These are phyloP conservation scores for Sarcodon aspratus DNA, from an alignment of 768 basidiomycete species.

Conservation along the genomic window DNA sequence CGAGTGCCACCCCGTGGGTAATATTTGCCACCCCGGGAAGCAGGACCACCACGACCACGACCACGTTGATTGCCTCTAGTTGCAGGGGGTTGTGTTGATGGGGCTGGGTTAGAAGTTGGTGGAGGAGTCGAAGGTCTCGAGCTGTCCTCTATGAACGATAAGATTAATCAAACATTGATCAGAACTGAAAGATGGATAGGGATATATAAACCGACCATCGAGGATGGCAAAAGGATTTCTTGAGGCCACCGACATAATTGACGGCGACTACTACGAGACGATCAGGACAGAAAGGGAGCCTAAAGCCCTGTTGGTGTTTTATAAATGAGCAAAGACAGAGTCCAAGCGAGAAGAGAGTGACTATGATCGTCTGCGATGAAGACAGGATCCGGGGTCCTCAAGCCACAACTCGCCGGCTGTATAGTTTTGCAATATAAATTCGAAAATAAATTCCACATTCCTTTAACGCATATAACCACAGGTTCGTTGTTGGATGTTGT, in stretches of 20 bases:
- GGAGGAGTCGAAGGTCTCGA: conserved; percentile 32
- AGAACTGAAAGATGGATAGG: neutral
- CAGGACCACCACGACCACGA: conserved; percentile 36
- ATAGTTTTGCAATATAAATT: conserved; percentile 20
- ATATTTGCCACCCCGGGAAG: conserved; percentile 59
- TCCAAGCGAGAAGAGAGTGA: conserved; percentile 1
- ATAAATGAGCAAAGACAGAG: conserved; percentile 6
- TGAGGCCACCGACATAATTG: conserved; percentile 84
- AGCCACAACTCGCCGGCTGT: conserved; percentile 18
- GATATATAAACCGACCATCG: conserved; percentile 41
- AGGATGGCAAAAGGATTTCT: conserved; percentile 80
- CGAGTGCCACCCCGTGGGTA: conserved; percentile 49
- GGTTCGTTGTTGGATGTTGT: conserved; percentile 27
- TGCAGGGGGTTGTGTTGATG: conserved; percentile 20
- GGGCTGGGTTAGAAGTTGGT: conserved; percentile 15
- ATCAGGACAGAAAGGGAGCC: conserved; percentile 14
- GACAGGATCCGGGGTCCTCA: conserved; percentile 11
- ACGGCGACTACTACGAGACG: conserved; percentile 42
- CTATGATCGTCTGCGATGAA: neutral
- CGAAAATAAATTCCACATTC: neutral
- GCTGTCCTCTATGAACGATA: conserved; percentile 28
- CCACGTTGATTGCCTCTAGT: conserved; percentile 30
- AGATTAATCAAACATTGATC: neutral
- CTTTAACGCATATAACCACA: conserved; percentile 50
- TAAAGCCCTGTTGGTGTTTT: conserved; percentile 3